Conservation (phyloP, 495 filamentous ascomycete genomes). For the Stereocaulon alpinum region DNA sequence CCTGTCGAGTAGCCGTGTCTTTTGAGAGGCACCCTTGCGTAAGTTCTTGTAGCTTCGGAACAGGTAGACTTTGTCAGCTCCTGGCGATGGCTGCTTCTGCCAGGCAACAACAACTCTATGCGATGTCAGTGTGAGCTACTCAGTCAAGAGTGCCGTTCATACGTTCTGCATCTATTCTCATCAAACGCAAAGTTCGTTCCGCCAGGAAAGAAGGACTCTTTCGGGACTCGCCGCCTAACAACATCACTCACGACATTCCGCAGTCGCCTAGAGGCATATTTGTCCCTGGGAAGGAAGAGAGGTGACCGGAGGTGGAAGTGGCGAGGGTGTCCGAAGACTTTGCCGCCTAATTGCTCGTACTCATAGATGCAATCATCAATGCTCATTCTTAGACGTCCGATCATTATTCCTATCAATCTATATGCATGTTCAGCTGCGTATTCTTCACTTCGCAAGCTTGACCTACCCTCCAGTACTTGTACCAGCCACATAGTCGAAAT, state of each 20-base stretch:
- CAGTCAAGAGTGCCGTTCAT: too few relatives aligned
- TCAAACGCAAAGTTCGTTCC: conserved; percentile 19
- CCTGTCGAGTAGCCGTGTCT: too few relatives aligned
- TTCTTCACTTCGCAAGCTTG: not conserved
- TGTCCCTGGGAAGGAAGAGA: conserved; percentile 13
- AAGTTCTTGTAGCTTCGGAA: not conserved
- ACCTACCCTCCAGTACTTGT: conserved; percentile 18
- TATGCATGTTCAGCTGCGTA: not conserved
- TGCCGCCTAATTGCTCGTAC: conserved; percentile 34
- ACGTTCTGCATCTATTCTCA: conserved; percentile 27
- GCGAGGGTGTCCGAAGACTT: conserved; percentile 33
- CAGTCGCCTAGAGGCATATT: conserved; percentile 13
- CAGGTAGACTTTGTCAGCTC: conserved; percentile 11
- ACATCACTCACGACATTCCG: conserved; percentile 16
- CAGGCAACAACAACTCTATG: conserved; percentile 12
- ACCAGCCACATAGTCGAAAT: conserved; percentile 25
- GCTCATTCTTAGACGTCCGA: conserved; percentile 43
- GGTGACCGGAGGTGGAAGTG: conserved; percentile 15
- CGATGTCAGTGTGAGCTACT: too few relatives aligned
- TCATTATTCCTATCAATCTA: conserved; percentile 41
- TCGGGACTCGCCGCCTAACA: conserved; percentile 13
- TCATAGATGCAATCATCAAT: conserved; percentile 39
- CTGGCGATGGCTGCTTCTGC: not conserved
- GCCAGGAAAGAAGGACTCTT: conserved; percentile 14
- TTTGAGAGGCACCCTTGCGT: too few relatives aligned